phyloP scores from a whole-genome alignment of 148 eudicot genomes.

The Agrostemma githago region DNA sequence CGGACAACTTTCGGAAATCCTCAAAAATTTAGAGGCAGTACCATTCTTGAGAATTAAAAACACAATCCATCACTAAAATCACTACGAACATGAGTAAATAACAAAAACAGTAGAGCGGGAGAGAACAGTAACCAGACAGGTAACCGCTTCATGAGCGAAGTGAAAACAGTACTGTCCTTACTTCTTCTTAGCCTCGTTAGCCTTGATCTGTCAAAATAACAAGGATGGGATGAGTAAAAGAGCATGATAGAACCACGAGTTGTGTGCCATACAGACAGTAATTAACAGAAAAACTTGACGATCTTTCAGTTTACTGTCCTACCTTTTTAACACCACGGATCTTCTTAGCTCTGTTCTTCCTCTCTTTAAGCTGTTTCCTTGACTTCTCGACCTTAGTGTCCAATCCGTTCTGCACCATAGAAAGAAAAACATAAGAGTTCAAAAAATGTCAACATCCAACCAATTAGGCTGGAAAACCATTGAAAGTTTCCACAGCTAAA shows the following conservation, averaged over 20 bases:
- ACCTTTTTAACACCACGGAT: conserved; percentile 78
- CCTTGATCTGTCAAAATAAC: conserved; percentile 32
- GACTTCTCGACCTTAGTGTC: conserved; percentile 68
- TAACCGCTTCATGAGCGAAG: not conserved
- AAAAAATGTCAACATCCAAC: not conserved
- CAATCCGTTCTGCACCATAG: conserved; percentile 45
- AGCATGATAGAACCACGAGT: not conserved
- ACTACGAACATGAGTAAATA: not conserved
- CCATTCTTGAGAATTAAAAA: not conserved
- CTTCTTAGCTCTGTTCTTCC: conserved; percentile 73
- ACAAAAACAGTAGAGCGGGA: not conserved
- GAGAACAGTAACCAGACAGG: not conserved
- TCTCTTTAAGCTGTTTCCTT: conserved; percentile 68
- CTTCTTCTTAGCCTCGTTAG: conserved; percentile 61
- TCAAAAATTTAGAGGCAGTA: not conserved
- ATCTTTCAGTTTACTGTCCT: not conserved
- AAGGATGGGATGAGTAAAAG: not conserved
- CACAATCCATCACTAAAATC: not conserved
- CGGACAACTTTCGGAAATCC: not conserved
- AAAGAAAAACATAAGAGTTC: no score
- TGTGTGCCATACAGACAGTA: not conserved
- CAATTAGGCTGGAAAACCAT: no score
- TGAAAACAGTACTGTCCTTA: conserved; percentile 5
- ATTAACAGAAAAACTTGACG: not conserved
- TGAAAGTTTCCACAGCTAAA: not conserved